Conservation (phyloP, 1,284 basidiomycete genomes). For the Puccinia novopanici region DNA sequence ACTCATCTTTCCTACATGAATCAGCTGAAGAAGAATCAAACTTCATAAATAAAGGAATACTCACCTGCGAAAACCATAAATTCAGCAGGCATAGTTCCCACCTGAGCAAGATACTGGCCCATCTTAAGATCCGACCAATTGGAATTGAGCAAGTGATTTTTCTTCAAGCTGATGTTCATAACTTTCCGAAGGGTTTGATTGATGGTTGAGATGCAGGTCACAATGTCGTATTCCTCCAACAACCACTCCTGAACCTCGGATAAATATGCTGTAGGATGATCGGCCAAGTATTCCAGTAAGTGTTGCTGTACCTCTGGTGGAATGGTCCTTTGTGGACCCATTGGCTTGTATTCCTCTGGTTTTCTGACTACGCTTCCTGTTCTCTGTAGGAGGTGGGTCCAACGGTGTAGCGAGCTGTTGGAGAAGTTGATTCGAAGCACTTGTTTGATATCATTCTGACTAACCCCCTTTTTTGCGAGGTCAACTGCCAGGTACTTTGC, state of each 20-base stretch:
- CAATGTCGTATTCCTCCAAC: background rate
- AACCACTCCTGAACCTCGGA: background rate
- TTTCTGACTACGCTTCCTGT: too few species aligned
- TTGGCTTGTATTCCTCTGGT: background rate
- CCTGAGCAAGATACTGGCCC: background rate
- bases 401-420: too few species aligned
- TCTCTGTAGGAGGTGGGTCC: too few species aligned
- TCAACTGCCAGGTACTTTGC: background rate
- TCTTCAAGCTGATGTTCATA: too few species aligned
- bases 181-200: too few species aligned
- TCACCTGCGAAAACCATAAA: too few species aligned
- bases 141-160: background rate
- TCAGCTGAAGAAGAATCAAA: too few species aligned
- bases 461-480: background rate
- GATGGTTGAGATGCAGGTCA: background rate
- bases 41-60: background rate
- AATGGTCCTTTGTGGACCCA: background rate
- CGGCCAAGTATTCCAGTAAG: background rate
- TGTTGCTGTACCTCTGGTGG: background rate
- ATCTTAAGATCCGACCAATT: background rate
- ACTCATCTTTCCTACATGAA: background rate
- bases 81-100: background rate
- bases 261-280: background rate
- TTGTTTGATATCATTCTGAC: background rate
- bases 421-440: too few species aligned